Evolutionary conservation across 441 rosid genomes (phyloP), one percentile per base, ranked within the genome.

Genomic region (Erodium chrysanthum): DNA sequence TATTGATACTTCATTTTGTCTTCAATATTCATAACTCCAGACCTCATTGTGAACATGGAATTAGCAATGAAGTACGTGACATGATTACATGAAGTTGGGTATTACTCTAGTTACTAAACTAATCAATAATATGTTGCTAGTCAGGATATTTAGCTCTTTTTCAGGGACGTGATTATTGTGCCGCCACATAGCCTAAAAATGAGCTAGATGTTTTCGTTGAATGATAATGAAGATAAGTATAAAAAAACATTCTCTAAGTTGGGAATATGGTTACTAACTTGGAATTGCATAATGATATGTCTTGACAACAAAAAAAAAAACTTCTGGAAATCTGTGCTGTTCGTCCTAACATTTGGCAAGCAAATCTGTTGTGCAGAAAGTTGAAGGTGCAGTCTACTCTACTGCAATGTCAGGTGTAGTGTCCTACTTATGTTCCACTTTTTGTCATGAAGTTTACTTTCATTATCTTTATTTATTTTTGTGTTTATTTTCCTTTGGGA

Each of bases 321-420:
- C 48, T 42, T 12, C 12, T 42, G 12, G 48, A 42, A 6, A 6
- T 33, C 25, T 18, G 46, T 27, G 33, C 35, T 65, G 22, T 15
- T 66, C 9, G 2, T 21, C 20, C 11, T 70, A 37, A 74, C 65
- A 0, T 70, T 58, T 18, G 65, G 5, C n/a, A 9, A n/a, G 60
- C 6, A 23, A 23, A 29, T 77, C 40, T 71, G 20, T 70, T 79
- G 14, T 80, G 83, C 86, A 93, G 96, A 85, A 84, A 74, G 84
- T 80, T 68, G 68, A 71, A 66, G 76, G 72, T 25, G 60, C 84
- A 70, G 67, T 86, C 60, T 86, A 88, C 75, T 79, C 96, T 67
- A 70, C 89, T 79, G 90, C 86, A 20, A 77, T 85, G 92, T 74
- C 84, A 74, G 96, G 97, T 89, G 68, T 60, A 68, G 15, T 67